Evolutionary conservation across 2,329 filamentous ascomycete species (phyloP), one percentile per base, ranked within the genome.

Genomic region (Aphanocladium album): DNA sequence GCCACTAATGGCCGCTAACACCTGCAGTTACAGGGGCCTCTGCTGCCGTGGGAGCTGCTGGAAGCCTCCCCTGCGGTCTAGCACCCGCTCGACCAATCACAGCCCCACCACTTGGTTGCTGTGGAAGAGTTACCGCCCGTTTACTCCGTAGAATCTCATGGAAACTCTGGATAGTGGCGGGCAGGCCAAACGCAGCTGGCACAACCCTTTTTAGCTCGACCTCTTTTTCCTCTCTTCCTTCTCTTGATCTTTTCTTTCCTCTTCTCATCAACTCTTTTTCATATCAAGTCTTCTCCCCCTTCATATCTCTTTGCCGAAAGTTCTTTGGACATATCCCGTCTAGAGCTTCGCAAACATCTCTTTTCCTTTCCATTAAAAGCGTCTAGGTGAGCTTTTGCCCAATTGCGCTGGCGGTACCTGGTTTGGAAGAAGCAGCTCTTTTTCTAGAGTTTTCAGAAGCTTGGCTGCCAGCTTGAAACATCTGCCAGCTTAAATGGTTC

Each of bases 111-210:
- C 45, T 11, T 21, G 51, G 66, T 67, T 67, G 66, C 66, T 50
- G 65, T 65, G 64, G 66, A 65, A 67, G 67, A 64, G 67, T 64
- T 33, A 64, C 62, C 63, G 70, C 67, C 70, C 74, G 72, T 54
- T 56, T 52, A 30, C 49, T 60, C 57, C 57, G 57, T 78, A 71
- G 76, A 78, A 78, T 77, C 76, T 67, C 72, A 78, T 78, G 76
- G 76, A 78, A 78, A 73, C 74, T 72, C 72, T 70, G 68, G 66
- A 65, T 67, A 63, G 64, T 52, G 56, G 56, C 56, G 56, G 56
- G 64, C 67, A 68, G 68, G 67, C 68, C 68, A 62, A 64, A 64
- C 63, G 62, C 63, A 63, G 64, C 60, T 62, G 61, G 41, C 57
- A 63, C 66, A 64, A 59, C 67, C 73, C 72, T 74, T 76, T 76